Percentiles rank a stretch among this genome's conserved stretches.
phyloP scores from a whole-genome alignment of 495 filamentous ascomycete species.

The Darksidea phi region DNA sequence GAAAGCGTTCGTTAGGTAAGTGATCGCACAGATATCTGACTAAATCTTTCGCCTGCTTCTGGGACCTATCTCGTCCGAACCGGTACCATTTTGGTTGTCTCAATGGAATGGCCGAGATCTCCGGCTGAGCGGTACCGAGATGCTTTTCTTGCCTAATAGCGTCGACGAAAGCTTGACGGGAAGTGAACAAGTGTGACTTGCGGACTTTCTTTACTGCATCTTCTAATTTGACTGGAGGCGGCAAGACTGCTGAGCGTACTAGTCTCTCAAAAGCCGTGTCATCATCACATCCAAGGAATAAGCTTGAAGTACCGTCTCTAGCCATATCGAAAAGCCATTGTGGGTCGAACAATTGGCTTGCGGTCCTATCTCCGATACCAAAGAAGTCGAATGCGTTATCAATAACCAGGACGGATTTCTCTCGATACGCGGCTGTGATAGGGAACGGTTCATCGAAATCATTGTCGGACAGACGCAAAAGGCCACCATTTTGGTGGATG shows the following conservation, averaged over 20 bases:
- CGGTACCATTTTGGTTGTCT: conserved; percentile 6
- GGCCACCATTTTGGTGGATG: conserved; percentile 3
- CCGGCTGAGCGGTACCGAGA: background rate
- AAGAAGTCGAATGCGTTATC: conserved; percentile 8
- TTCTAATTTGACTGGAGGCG: background rate
- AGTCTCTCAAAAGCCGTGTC: background rate
- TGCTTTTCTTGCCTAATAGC: conserved; percentile 5
- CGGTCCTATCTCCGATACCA: background rate
- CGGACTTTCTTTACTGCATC: background rate
- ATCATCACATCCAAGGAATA: background rate
- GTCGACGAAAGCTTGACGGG: background rate
- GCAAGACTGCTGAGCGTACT: background rate
- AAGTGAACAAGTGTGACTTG: background rate
- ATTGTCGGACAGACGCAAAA: background rate
- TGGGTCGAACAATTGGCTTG: background rate
- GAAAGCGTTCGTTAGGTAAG: conserved; percentile 2
- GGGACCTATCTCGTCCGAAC: background rate
- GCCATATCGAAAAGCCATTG: conserved; percentile 4
- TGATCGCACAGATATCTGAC: background rate
- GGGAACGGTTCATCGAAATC: background rate
- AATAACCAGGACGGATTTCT: background rate
- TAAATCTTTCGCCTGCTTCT: background rate
- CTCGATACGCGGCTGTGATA: background rate
- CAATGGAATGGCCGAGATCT: conserved; percentile 2
- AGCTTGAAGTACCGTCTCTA: background rate